These are phyloP conservation scores for Kuraishia capsulata DNA, from an alignment of 805 yeast genomes.

Conservation along the genomic window DNA sequence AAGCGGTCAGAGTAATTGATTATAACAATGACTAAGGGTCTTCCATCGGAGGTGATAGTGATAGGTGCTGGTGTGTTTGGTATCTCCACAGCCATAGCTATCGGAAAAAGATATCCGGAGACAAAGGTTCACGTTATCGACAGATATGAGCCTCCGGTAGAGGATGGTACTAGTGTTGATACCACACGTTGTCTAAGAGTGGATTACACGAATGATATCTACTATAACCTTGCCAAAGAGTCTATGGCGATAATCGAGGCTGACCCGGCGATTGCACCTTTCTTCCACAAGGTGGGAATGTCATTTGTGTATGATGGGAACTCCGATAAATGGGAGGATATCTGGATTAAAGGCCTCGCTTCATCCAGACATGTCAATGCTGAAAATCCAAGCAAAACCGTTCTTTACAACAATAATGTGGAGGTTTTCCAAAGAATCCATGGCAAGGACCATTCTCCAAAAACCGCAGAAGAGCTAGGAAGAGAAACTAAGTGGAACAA, in stretches of 20 bases:
- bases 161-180: conserved; percentile 16
- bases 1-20: no score
- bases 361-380: conserved; percentile 10
- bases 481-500: conserved; percentile 10
- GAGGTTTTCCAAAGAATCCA: conserved; percentile 6
- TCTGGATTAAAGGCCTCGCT: conserved; percentile 9
- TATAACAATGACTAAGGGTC: neutral
- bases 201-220: conserved; percentile 13
- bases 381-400: conserved; percentile 7
- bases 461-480: neutral
- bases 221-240: conserved; percentile 12
- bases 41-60: conserved; percentile 7
- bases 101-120: conserved; percentile 12
- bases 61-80: conserved; percentile 47
- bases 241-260: conserved; percentile 11
- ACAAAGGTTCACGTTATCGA: conserved; percentile 12
- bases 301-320: conserved; percentile 15
- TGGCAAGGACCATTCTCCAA: conserved; percentile 3
- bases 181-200: conserved; percentile 16
- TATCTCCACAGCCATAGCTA: conserved; percentile 29
- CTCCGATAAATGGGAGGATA: conserved; percentile 13
- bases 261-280: conserved; percentile 13
- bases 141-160: conserved; percentile 18
- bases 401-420: conserved; percentile 2
- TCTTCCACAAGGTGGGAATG: conserved; percentile 16